A percentile compares a stretch with the other conserved stretches of the same genome.
phyloP scores from a whole-genome alignment of 176 grass and related monocot species.

The Raddia distichophylla region DNA sequence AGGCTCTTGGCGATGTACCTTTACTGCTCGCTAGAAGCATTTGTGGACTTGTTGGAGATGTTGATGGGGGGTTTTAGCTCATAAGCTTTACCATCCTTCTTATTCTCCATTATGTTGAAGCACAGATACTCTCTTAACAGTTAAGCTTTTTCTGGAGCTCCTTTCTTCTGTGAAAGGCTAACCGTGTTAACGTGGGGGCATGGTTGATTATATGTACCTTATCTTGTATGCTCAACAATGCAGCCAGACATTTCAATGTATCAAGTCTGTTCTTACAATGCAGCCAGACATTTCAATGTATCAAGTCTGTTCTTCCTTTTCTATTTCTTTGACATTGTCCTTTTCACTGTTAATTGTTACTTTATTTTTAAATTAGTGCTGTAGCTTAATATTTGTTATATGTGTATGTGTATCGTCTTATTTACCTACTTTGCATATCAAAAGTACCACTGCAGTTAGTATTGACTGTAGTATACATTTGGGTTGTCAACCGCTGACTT shows the following conservation, averaged over 20 bases:
- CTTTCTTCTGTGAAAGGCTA: conserved; percentile 18
- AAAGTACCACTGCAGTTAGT: not conserved
- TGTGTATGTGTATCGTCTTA: not conserved
- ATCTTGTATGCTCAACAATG: conserved; percentile 30
- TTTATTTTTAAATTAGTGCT: not conserved
- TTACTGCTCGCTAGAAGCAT: conserved; percentile 46
- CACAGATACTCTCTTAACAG: conserved; percentile 24
- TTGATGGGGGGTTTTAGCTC: conserved; percentile 24
- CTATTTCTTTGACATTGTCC: not conserved
- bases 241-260: not conserved
- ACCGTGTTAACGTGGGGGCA: conserved; percentile 32
- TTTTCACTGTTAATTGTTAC: not conserved
- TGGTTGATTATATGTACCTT: conserved; percentile 27
- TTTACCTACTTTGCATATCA: conserved; percentile 4
- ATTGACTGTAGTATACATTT: conserved; percentile 9
- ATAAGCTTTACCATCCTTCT: conserved; percentile 11
- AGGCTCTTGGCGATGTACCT: conserved; percentile 39
- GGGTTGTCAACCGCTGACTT: not conserved
- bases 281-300: not conserved
- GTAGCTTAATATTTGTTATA: not conserved
- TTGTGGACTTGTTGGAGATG: conserved; percentile 30
- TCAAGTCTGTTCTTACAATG: conserved; percentile 4
- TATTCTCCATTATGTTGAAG: conserved; percentile 23
- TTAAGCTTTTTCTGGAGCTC: conserved; percentile 24
- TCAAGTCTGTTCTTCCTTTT: not conserved